Percentiles rank a stretch among this genome's conserved stretches.
These are phyloP conservation scores for Pseudogymnoascus sp. DNA, from an alignment of 2,329 filamentous ascomycete genomes.

Conservation along the genomic window DNA sequence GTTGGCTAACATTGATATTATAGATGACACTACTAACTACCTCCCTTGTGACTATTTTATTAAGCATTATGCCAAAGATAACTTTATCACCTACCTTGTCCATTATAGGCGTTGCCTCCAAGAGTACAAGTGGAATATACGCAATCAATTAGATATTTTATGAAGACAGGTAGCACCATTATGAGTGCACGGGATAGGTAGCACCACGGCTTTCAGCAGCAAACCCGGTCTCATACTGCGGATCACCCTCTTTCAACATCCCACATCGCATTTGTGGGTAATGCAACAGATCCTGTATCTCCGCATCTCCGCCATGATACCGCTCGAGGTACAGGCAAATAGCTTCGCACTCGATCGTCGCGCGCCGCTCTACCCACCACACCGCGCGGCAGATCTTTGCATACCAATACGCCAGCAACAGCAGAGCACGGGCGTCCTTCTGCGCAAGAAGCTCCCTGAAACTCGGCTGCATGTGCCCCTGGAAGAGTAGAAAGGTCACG, in stretches of 20 bases:
- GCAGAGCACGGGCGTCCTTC: conserved; percentile 47
- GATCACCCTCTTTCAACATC: background rate
- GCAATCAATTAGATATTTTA: background rate
- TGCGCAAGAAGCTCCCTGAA: conserved; percentile 39
- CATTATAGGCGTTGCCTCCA: background rate
- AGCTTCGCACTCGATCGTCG: conserved; percentile 41
- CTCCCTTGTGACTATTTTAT: too few relatives aligned
- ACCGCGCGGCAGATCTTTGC: conserved; percentile 37
- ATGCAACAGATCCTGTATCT: conserved; percentile 15
- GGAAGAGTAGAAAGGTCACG: conserved; percentile 40
- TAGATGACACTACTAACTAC: too few relatives aligned
- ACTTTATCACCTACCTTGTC: too few relatives aligned
- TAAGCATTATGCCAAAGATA: too few relatives aligned
- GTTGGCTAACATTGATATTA: too few relatives aligned
- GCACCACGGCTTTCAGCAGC: background rate
- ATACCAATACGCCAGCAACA: conserved; percentile 53
- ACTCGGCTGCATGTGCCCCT: conserved; percentile 37
- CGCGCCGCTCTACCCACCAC: conserved; percentile 44
- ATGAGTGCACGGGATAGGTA: background rate
- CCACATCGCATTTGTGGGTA: conserved; percentile 13
- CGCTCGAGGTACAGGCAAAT: conserved; percentile 39
- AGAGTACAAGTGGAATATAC: background rate
- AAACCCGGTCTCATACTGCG: background rate
- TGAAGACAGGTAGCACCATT: background rate
- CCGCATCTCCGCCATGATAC: conserved; percentile 19